These are phyloP conservation scores for Pholiota adiposa DNA, from an alignment of 1,284 basidiomycete species.

Conservation along the genomic window DNA sequence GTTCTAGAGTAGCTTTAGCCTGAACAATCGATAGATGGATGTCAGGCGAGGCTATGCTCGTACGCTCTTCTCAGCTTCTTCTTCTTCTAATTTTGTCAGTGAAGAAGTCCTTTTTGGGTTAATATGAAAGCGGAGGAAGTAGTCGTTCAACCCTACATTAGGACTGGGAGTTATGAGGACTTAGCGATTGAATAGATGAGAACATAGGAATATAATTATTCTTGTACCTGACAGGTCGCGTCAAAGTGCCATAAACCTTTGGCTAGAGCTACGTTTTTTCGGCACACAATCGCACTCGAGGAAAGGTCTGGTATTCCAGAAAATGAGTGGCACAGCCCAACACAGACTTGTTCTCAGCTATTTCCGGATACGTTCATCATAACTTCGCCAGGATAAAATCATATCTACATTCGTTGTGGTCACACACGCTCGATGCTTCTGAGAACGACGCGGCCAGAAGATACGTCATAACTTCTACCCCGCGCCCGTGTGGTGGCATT, in stretches of 20 bases:
- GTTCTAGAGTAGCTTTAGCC: not conserved
- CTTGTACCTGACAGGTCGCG: slow-evolving; percentile 22
- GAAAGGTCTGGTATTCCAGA: too few species aligned
- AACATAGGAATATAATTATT: slow-evolving; percentile 4
- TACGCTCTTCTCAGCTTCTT: not conserved
- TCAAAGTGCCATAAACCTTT: too few species aligned
- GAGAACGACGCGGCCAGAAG: not conserved
- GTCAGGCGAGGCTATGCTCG: not conserved
- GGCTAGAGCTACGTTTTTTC: too few species aligned
- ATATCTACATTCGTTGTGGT: too few species aligned
- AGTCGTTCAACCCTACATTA: not conserved
- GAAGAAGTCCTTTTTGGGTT: not conserved
- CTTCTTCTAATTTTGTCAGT: not conserved
- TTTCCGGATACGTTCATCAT: too few species aligned
- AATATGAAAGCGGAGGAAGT: not conserved
- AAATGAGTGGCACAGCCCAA: too few species aligned
- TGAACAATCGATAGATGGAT: not conserved
- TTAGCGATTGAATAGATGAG: not conserved
- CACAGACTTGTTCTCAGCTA: too few species aligned
- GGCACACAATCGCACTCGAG: not conserved
- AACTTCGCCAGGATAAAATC: too few species aligned
- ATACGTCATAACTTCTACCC: not conserved
- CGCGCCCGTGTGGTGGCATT: not conserved
- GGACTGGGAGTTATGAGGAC: not conserved
- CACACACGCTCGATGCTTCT: not conserved